These are phyloP conservation scores for Nicotiana knightiana DNA, from an alignment of 257 asterid genomes.

Conservation along the genomic window DNA sequence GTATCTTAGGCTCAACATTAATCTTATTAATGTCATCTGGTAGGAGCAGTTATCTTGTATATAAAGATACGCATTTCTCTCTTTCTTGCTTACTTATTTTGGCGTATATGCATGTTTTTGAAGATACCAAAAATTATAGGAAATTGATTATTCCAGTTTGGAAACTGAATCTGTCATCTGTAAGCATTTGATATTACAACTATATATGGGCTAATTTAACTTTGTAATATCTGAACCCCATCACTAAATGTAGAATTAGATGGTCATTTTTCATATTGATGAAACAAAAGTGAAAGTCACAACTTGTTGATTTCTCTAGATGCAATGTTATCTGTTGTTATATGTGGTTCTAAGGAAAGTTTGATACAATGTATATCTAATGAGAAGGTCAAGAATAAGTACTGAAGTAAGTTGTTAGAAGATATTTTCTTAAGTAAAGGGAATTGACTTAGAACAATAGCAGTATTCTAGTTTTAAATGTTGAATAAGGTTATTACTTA, in stretches of 20 bases:
- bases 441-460: background rate
- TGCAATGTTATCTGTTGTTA: background rate
- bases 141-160: background rate
- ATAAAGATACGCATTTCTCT: too few species aligned
- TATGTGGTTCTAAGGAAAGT: background rate
- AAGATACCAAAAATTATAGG: background rate
- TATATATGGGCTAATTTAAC: too few species aligned
- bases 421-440: background rate
- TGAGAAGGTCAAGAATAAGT: background rate
- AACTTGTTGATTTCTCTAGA: background rate
- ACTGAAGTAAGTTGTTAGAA: background rate
- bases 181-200: too few species aligned
- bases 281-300: conserved; percentile 1
- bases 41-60: too few species aligned
- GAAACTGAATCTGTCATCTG: too few species aligned
- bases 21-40: too few species aligned
- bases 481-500: background rate
- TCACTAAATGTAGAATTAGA: background rate
- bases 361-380: background rate
- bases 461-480: background rate
- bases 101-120: background rate
- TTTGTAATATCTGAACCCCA: too few species aligned
- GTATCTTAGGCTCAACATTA: too few species aligned
- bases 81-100: too few species aligned
- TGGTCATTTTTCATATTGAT: background rate